These are phyloP conservation scores for Aspergillus steynii DNA, from an alignment of 495 filamentous ascomycete genomes.

Conservation along the genomic window DNA sequence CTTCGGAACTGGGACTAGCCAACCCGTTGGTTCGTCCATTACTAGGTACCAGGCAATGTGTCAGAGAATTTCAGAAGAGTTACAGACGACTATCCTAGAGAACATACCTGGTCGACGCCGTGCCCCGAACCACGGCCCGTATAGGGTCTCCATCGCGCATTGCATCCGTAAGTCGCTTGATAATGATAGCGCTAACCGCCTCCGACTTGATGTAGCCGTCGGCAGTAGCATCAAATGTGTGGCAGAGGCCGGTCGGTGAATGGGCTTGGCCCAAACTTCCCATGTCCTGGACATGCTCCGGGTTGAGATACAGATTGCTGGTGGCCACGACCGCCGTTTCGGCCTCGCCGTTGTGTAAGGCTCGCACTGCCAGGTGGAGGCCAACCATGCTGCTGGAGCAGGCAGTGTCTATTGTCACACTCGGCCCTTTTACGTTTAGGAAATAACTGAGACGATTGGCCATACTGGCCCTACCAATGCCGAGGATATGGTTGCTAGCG, in stretches of 20 bases:
- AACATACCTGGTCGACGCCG: neutral
- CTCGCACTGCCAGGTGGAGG: slow-evolving; percentile 41
- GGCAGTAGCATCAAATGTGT: slow-evolving; percentile 36
- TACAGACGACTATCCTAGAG: too few species aligned
- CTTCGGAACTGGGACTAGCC: neutral
- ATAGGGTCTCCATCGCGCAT: slow-evolving; percentile 16
- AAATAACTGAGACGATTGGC: slow-evolving; percentile 47
- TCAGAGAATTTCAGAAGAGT: too few species aligned
- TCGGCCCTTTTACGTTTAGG: slow-evolving; percentile 50
- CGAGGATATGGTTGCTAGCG: too few species aligned
- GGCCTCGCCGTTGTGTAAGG: slow-evolving; percentile 39
- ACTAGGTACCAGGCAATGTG: too few species aligned
- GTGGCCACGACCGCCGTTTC: slow-evolving; percentile 34
- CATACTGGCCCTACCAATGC: too few species aligned
- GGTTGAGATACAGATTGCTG: slow-evolving; percentile 2
- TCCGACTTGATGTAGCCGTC: slow-evolving; percentile 40
- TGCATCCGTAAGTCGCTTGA: slow-evolving; percentile 35
- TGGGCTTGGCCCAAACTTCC: neutral
- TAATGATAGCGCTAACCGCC: slow-evolving; percentile 27
- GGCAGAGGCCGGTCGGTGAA: slow-evolving; percentile 1
- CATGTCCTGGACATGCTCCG: slow-evolving; percentile 1
- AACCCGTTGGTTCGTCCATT: neutral
- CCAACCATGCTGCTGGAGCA: slow-evolving; percentile 48
- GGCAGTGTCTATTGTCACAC: slow-evolving; percentile 50
- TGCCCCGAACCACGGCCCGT: slow-evolving; percentile 30